Evolutionary conservation across 2,329 filamentous ascomycete species (phyloP).

Genomic region (Plectosphaerella cucumerina): DNA sequence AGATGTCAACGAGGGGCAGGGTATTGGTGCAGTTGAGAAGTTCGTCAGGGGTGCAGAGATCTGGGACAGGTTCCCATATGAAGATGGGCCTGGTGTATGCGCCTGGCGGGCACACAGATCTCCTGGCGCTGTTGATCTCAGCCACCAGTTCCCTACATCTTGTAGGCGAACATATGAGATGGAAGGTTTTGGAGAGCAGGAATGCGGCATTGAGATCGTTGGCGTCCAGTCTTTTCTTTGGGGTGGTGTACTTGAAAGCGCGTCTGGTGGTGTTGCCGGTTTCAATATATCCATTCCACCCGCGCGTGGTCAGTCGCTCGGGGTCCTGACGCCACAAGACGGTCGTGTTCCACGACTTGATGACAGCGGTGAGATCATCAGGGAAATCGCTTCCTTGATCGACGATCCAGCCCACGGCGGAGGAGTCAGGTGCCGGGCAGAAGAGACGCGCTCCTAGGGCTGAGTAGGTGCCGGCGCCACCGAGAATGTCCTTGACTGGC

Average conservation of each 20-base stretch:
- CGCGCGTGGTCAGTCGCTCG: constrained; percentile 74
- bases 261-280: constrained; percentile 53
- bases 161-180: constrained; percentile 77
- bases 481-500: constrained; percentile 71
- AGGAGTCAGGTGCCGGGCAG: constrained; percentile 64
- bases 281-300: constrained; percentile 85
- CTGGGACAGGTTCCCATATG: constrained; percentile 94
- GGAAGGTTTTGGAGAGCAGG: constrained; percentile 72
- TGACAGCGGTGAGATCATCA: constrained; percentile 51
- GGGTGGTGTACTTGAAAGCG: constrained; percentile 83
- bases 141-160: constrained; percentile 73
- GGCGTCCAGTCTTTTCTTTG: constrained; percentile 77
- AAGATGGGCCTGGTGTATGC: constrained; percentile 61
- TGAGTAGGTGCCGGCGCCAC: constrained; percentile 82
- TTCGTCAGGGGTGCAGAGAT: constrained; percentile 72
- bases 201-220: constrained; percentile 63
- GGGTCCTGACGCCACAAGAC: constrained; percentile 64
- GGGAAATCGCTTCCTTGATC: constrained; percentile 90
- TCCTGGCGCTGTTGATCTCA: constrained; percentile 60
- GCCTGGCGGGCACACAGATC: constrained; percentile 28
- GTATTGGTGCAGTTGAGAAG: constrained; percentile 61
- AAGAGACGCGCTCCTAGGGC: constrained; percentile 86
- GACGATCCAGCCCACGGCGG: constrained; percentile 80
- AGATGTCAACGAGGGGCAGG: constrained; percentile 57
- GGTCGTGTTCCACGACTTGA: constrained; percentile 73